Evolutionary conservation across 176 grass and related monocot genomes (phyloP), one percentile per base, ranked within the genome.

Genomic region (Leersia perrieri): DNA sequence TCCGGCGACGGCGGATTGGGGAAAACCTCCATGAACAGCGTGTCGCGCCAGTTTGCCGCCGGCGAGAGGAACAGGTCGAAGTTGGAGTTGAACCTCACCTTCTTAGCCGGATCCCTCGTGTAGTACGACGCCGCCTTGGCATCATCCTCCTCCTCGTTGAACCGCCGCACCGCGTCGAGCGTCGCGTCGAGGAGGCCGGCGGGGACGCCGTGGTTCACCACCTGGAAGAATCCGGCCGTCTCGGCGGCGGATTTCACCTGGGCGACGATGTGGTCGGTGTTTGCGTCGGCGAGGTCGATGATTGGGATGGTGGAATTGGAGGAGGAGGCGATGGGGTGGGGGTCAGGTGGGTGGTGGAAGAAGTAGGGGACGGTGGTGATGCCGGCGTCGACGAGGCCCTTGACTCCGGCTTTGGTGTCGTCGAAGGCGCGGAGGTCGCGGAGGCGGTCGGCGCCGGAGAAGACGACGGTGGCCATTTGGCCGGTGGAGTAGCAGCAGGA

Each of bases 331-430:
- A 3, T 7, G 9, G 44, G 6, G 11, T 45, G n/a, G 30, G 30
- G 53, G n/a, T 77, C 66, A 0, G 66, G 83, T 1, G 30, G 66
- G 74, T 78, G 83, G 51, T 62, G 74, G 74, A 78, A 78, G 38
- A 78, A 78, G n/a, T 15, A 11, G 11, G 74, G 83, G 74, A 78
- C 10, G 53, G 31, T 5, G 38, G 75, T 62, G 51, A 90, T 8
- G 30, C 90, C 87, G 34, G 78, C 72, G 58, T 92, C 85, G 9
- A 82, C 84, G 9, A 92, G 90, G 58, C 84, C 89, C 75, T 90
- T 95, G 3, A 92, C 87, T 23, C 93, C 93, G 18, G 82, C 75
- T 78, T 90, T 95, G 74, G 84, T 90, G 76, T 89, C 84, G 57
- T 92, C 87, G 65, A 95, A 92, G 40, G 74, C 85, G 22, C 83